Percentiles rank a stretch among this genome's conserved stretches.
Evolutionary conservation across 2,329 filamentous ascomycete species (phyloP).

Genomic region (Talaromyces islandicus): DNA sequence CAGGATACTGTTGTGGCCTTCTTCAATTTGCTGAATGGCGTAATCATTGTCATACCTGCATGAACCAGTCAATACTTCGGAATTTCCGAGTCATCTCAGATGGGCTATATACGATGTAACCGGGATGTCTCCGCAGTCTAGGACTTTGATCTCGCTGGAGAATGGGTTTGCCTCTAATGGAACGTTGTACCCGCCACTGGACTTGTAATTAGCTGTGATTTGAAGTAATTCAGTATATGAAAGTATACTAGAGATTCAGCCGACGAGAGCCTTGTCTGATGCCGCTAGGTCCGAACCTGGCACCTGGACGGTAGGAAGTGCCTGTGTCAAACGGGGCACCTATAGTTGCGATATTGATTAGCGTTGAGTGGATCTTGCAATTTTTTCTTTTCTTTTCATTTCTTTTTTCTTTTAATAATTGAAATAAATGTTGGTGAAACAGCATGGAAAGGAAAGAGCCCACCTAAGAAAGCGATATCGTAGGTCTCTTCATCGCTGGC

Average conservation of each 20-base stretch:
- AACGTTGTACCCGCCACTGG: constrained; percentile 79
- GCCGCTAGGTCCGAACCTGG: constrained; percentile 76
- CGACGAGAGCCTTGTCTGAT: constrained; percentile 81
- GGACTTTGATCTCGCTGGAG: constrained; percentile 69
- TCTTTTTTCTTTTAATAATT: too few relatives aligned
- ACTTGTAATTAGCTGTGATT: not conserved
- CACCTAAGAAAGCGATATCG: constrained; percentile 80
- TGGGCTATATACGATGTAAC: constrained; percentile 64
- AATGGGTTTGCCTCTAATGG: constrained; percentile 75
- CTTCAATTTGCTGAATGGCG: constrained; percentile 77
- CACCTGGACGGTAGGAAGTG: constrained; percentile 77
- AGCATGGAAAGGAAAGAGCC: constrained; percentile 11
- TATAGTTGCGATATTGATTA: constrained; percentile 21
- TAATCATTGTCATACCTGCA: constrained; percentile 72
- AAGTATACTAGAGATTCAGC: constrained; percentile 74
- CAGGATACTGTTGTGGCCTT: constrained; percentile 72
- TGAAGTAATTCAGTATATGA: not conserved
- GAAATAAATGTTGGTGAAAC: too few relatives aligned
- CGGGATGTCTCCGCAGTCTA: constrained; percentile 80
- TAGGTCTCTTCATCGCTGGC: constrained; percentile 64
- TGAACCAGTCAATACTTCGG: not conserved
- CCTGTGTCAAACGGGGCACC: constrained; percentile 81
- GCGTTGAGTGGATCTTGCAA: not conserved
- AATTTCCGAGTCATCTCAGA: not conserved
- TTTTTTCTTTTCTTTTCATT: too few relatives aligned